Evolutionary conservation across 805 yeast genomes (phyloP).

Genomic region (Jamesozyma gamospora): DNA sequence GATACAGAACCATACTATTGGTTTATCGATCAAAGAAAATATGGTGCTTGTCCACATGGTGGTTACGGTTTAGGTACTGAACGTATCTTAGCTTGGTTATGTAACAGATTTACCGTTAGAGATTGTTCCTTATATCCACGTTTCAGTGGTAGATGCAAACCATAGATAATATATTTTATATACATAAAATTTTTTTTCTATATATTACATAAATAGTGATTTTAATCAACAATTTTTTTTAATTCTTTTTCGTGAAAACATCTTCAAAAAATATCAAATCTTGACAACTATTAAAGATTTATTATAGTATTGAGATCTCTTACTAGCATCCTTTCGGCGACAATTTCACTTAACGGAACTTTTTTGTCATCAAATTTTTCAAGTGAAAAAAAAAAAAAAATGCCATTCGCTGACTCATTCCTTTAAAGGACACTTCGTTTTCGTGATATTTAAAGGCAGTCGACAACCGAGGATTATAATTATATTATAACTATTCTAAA

Average conservation of each 20-base stretch:
- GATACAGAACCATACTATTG: conserved; percentile 81
- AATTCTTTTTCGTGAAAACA: no score
- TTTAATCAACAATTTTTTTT: neutral
- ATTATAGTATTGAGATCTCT: no score
- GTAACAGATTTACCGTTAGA: conserved; percentile 95
- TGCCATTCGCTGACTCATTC: conserved; percentile 9
- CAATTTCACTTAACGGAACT: no score
- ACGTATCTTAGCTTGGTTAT: conserved; percentile 96
- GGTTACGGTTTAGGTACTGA: conserved; percentile 99
- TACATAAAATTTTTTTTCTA: neutral
- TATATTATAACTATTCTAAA: no score
- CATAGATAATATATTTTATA: conserved; percentile 34
- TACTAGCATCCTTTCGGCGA: no score
- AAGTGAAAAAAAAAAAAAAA: no score
- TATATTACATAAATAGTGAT: neutral
- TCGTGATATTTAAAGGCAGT: neutral
- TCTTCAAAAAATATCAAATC: no score
- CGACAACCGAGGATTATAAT: neutral
- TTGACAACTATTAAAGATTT: no score
- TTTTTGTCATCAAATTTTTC: neutral
- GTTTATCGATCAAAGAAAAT: conserved; percentile 91
- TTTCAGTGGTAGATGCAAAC: conserved; percentile 95
- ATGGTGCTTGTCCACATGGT: conserved; percentile 98
- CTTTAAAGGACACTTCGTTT: conserved; percentile 1
- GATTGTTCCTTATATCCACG: conserved; percentile 97